Evolutionary conservation across 495 filamentous ascomycete genomes (phyloP), one percentile per base, ranked within the genome.

Genomic region (Filosporella fistucella): DNA sequence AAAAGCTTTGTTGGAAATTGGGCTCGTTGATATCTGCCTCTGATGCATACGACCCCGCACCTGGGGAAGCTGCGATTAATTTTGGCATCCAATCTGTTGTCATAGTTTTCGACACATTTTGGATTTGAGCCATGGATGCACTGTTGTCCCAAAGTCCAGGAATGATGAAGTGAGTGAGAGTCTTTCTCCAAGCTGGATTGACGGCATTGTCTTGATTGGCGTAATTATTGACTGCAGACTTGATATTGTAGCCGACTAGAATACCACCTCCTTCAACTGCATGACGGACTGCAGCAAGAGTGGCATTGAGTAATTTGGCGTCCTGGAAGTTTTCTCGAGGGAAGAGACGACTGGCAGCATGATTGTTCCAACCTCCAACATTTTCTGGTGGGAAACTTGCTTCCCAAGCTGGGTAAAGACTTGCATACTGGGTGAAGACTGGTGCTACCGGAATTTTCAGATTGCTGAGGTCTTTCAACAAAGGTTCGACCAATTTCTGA

Each of bases 341-440:
- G 37, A 85, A 72, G 11, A 85, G 68, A 26, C 82, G 74, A 35
- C 80, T 77, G 16, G 80, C 81, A 51, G 75, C 74, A 41, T 79
- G 72, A 24, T 39, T 45, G 52, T 66, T 69, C 17, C 63, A 63
- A 41, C 71, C 64, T 20, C 63, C 62, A 14, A 56, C 60, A 24
- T 58, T 62, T 8, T 70, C 59, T 13, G 66, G 61, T n/a, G 61
- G 63, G 44, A 72, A 61, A 63, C 70, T 69, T 14, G 55, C 56
- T 43, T 68, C 55, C 62, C 70, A 80, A 47, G 76, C 60, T 16
- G 69, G 66, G 17, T 70, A 63, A 56, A 72, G 78, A 47, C 51
- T 71, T 33, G 62, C 51, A 30, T 65, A 71, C 26, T 76, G 61
- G n/a, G 58, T 56, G 12, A 59, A 43, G 5, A 52, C 46, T 12